phyloP scores from a whole-genome alignment of 768 basidiomycete genomes.

The Phaeotremella skinneri region DNA sequence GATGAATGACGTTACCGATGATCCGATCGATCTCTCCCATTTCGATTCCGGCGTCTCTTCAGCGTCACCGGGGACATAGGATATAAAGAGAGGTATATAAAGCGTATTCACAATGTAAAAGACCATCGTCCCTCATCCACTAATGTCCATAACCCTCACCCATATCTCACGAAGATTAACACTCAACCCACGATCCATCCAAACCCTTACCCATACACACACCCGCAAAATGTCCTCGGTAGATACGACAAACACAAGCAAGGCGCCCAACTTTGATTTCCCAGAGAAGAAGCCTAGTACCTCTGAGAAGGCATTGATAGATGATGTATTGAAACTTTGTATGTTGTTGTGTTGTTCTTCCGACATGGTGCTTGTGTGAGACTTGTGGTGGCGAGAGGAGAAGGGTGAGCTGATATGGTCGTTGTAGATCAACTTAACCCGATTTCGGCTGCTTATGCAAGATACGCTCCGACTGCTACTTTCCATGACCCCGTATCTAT shows the following conservation, averaged over 20 bases:
- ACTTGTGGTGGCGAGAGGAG: no score
- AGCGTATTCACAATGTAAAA: no score
- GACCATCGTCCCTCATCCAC: neutral
- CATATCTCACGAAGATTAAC: neutral
- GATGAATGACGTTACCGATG: neutral
- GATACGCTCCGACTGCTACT: slow-evolving; percentile 33
- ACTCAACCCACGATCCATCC: neutral
- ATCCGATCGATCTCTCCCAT: neutral
- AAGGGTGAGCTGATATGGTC: neutral
- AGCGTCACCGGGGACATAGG: neutral
- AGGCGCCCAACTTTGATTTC: slow-evolving; percentile 36
- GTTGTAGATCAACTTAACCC: slow-evolving; percentile 43
- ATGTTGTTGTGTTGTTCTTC: no score
- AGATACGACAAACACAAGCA: neutral
- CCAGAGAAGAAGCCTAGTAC: slow-evolving; percentile 31
- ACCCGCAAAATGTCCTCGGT: neutral
- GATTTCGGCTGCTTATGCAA: slow-evolving; percentile 36
- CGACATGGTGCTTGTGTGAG: neutral
- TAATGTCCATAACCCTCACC: neutral
- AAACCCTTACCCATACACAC: neutral
- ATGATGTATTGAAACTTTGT: slow-evolving; percentile 47
- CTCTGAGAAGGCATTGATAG: slow-evolving; percentile 36
- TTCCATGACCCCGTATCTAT: slow-evolving; percentile 49
- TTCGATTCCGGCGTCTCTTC: neutral
- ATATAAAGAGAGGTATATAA: no score